Evolutionary conservation across 345 rosid species (phyloP).

Genomic region (Microcos paniculata): DNA sequence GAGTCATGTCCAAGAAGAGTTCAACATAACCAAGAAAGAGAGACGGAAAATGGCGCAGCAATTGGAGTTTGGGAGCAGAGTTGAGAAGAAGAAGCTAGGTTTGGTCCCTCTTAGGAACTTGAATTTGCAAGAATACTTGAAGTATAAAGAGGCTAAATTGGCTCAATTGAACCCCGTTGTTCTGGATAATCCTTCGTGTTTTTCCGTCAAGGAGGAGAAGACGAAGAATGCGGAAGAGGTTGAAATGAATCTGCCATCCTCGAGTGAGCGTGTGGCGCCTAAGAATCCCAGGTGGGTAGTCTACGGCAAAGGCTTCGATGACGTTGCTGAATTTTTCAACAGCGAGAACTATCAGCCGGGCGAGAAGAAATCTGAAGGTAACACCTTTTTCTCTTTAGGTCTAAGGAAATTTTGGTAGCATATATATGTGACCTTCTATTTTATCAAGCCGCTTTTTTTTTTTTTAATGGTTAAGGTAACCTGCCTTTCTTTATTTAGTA

Average conservation of each 20-base stretch:
- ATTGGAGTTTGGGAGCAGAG: slow-evolving; percentile 68
- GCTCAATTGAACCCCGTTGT: slow-evolving; percentile 57
- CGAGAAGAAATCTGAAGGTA: slow-evolving; percentile 60
- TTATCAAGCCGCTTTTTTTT: neutral
- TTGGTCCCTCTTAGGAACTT: slow-evolving; percentile 56
- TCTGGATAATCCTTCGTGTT: slow-evolving; percentile 54
- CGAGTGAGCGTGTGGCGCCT: slow-evolving; percentile 57
- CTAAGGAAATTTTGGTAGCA: neutral
- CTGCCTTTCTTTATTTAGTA: neutral
- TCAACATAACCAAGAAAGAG: slow-evolving; percentile 79
- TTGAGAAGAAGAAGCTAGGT: slow-evolving; percentile 70
- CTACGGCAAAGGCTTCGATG: slow-evolving; percentile 84
- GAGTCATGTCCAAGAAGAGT: slow-evolving; percentile 78
- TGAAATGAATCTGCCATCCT: slow-evolving; percentile 16
- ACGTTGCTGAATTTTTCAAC: slow-evolving; percentile 63
- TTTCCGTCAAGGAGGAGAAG: slow-evolving; percentile 22
- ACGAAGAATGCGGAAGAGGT: slow-evolving; percentile 8
- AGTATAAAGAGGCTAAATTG: slow-evolving; percentile 65
- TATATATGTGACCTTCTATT: neutral
- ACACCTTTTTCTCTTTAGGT: neutral
- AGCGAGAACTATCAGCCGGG: slow-evolving; percentile 57
- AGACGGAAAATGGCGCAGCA: slow-evolving; percentile 77
- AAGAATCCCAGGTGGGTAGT: slow-evolving; percentile 94
- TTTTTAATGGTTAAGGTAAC: neutral
- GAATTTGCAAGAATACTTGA: slow-evolving; percentile 56